Percentiles rank a stretch among this genome's conserved stretches.
These are phyloP conservation scores for Rhodamnia argentea DNA, from an alignment of 345 rosid species.

Conservation along the genomic window DNA sequence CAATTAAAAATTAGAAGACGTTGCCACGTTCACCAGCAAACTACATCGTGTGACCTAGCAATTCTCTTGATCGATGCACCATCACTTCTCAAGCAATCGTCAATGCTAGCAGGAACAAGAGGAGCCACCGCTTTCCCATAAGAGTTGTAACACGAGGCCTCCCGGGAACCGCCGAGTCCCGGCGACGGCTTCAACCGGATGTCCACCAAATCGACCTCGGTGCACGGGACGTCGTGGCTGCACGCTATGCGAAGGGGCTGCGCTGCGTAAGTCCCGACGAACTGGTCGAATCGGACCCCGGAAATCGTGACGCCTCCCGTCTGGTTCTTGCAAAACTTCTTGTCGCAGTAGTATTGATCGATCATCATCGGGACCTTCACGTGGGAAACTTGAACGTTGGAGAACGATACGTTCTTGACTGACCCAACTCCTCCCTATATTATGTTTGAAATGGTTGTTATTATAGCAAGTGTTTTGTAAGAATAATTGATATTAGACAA, in stretches of 20 bases:
- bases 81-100: slow-evolving; percentile 47
- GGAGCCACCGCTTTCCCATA: slow-evolving; percentile 71
- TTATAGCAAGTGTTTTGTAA: neutral
- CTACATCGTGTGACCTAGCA: slow-evolving; percentile 42
- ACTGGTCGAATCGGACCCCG: slow-evolving; percentile 44
- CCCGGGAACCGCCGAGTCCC: slow-evolving; percentile 13
- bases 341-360: slow-evolving; percentile 86
- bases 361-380: slow-evolving; percentile 71
- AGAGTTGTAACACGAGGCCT: slow-evolving; percentile 72
- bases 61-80: slow-evolving; percentile 24
- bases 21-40: slow-evolving; percentile 11
- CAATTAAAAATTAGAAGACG: too few species aligned
- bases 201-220: slow-evolving; percentile 48
- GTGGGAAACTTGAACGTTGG: slow-evolving; percentile 53
- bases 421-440: slow-evolving; percentile 65
- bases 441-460: neutral
- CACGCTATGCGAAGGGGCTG: slow-evolving; percentile 74
- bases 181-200: slow-evolving; percentile 50
- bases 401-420: slow-evolving; percentile 69
- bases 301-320: slow-evolving; percentile 64
- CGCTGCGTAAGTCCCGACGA: slow-evolving; percentile 51
- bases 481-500: neutral
- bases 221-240: slow-evolving; percentile 63
- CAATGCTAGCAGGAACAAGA: slow-evolving; percentile 70
- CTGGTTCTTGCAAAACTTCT: slow-evolving; percentile 62